Evolutionary conservation across 1,284 basidiomycete species (phyloP), one percentile per base, ranked within the genome.

Genomic region (Cryptococcus jaspeensis): DNA sequence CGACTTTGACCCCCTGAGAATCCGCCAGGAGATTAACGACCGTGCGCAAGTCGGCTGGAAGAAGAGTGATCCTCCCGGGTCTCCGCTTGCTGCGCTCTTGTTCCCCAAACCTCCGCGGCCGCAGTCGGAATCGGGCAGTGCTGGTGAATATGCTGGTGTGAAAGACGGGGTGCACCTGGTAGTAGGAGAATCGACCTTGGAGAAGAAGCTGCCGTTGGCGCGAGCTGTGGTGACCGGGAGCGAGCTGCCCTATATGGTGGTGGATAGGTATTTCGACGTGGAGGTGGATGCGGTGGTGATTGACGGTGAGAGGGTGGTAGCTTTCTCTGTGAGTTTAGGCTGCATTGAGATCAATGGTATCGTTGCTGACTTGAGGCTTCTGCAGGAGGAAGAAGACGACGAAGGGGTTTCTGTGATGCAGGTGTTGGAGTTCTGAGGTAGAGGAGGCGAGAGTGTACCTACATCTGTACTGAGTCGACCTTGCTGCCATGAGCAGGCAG

Each of bases 1-100:
- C 61, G 75, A 78, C 53, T 78, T 78, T 55, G 72, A 77, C 52
- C 71, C 69, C 1, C 32, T 72, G 0, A 64, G 70, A 6, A 66
- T 68, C 5, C 61, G 65, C 11, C 64, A 67, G 45, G 70, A 75
- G 59, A 46, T 67, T 0, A 44, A 58, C 25, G 62, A 57, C 6
- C 57, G 68, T 20, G 9, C 11, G 12, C 20, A 15, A 16, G 41
- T 28, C 47, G 9, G 36, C 16, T 35, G 37, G 42, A 45, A 39
- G 35, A n/a, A 45, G 54, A 25, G 44, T 35, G 8, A 25, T 55
- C 8, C 35, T 50, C 7, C 46, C 38, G 11, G 23, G 54, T 38
- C 36, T 55, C 22, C 44, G 50, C 41, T 55, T 50, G 38, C 48
- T 41, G 9, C 40, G 42, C 39, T 53, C 51, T 5, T 36, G 35